These are phyloP conservation scores for Neurospora sp. DNA, from an alignment of 495 filamentous ascomycete genomes.

Conservation along the genomic window DNA sequence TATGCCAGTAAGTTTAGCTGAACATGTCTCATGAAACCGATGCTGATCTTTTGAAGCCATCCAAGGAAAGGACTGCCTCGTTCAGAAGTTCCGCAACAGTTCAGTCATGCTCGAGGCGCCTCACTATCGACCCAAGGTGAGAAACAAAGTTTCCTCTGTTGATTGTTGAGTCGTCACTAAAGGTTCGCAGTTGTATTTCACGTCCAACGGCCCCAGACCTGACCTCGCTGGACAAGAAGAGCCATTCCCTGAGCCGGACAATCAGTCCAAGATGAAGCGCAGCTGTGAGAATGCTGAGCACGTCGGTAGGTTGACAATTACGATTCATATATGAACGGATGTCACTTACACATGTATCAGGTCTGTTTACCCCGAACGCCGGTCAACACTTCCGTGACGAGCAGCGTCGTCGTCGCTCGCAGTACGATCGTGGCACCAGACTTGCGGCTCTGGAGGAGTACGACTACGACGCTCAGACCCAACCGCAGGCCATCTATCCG, in stretches of 20 bases:
- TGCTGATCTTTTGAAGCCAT: slow-evolving; percentile 47
- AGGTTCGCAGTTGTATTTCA: slow-evolving; percentile 39
- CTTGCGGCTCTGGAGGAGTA: slow-evolving; percentile 52
- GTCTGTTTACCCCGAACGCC: slow-evolving; percentile 61
- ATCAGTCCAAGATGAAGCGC: slow-evolving; percentile 73
- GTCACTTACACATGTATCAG: slow-evolving; percentile 25
- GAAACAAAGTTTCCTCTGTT: not conserved
- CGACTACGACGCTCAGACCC: slow-evolving; percentile 31
- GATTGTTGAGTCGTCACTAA: slow-evolving; percentile 3
- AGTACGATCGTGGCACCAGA: slow-evolving; percentile 63
- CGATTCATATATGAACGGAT: not conserved
- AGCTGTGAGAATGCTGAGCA: slow-evolving; percentile 79
- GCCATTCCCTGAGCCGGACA: slow-evolving; percentile 66
- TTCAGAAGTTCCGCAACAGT: slow-evolving; percentile 93
- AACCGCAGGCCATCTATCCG: slow-evolving; percentile 22
- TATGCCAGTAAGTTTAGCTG: slow-evolving; percentile 67
- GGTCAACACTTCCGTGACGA: slow-evolving; percentile 66
- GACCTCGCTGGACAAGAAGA: slow-evolving; percentile 49
- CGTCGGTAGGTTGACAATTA: slow-evolving; percentile 49
- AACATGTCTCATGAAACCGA: not conserved
- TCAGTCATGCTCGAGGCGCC: slow-evolving; percentile 81
- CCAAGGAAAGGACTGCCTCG: slow-evolving; percentile 80
- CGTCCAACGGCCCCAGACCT: slow-evolving; percentile 29
- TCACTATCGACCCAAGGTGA: slow-evolving; percentile 76
- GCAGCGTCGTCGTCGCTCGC: slow-evolving; percentile 65